Base-by-base conservation (phyloP, 139 green algal genomes). In the Coelastrella sp. region DNA sequence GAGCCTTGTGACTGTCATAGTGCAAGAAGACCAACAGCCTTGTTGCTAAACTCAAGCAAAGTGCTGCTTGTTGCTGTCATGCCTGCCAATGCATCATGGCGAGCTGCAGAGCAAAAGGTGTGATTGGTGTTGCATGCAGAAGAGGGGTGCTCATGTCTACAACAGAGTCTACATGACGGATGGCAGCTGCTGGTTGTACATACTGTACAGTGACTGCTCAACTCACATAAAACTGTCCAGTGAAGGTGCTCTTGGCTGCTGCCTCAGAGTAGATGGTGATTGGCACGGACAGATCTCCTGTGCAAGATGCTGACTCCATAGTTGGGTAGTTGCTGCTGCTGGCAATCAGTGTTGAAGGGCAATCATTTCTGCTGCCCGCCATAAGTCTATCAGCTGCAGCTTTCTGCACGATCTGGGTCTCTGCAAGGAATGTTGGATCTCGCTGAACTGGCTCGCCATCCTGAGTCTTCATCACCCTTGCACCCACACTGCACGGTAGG, bases 231-330 rank as follows among this genome's bases (percentile, higher is more conserved):
- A 83, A 68, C 17, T 25, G 48, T n/a, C 48, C 71, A 32, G n/a
- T 75, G 43, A 84, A 92, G 2, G 72, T 88, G 45, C 67, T 69
- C 17, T 88, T 89, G 32, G 89, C 89, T 35, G 90, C 89, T 25
- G 87, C 72, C 64, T 92, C 89, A 1, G 66, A 85, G 85, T 92
- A 91, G 11, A 92, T 75, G 48, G 87, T 92, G 34, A 92, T 59
- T 7, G 89, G 89, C 5, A 91, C 66, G 15, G 90, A 83, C 3
- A 69, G 85, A 81, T 88, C 86, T 57, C 53, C 71, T 43, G 63
- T 19, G 27, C 50, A 40, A 41, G 78, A 53, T 34, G 15, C 4
- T 7, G 32, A 62, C 2, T 6, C 32, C 7, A 1, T 30, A 25
- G 72, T n/a, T 50, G 48, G 30, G 35, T 5, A 37, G 73, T 30